A percentile compares a stretch with the other conserved stretches of the same genome.
Conservation (phyloP, 257 asterid species). For the Datura wrightii region DNA sequence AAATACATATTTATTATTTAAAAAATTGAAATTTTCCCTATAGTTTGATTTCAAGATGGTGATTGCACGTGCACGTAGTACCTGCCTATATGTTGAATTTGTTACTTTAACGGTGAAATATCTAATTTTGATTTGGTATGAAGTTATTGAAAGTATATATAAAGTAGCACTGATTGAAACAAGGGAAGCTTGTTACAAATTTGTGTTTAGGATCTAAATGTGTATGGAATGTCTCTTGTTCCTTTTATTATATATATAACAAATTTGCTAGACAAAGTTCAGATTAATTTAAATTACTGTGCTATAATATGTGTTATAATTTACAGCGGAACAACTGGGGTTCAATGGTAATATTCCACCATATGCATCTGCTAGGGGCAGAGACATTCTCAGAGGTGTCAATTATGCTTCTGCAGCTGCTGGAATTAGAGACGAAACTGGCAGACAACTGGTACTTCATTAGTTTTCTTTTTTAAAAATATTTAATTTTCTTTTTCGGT, state of each 20-base stretch:
- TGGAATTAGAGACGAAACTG: constrained; percentile 53
- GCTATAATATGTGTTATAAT: background rate
- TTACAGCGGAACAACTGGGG: constrained; percentile 48
- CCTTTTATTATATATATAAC: background rate
- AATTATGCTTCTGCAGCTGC: constrained; percentile 60
- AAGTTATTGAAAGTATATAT: background rate
- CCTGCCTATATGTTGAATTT: background rate
- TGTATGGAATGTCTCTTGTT: background rate
- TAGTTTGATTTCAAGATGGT: background rate
- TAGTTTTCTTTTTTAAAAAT: too few species aligned
- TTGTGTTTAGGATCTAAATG: background rate
- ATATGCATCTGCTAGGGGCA: constrained; percentile 43
- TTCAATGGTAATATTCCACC: constrained; percentile 47
- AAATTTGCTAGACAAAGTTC: background rate
- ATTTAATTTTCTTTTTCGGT: background rate
- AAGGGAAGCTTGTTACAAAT: background rate
- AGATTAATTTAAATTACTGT: background rate
- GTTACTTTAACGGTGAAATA: background rate
- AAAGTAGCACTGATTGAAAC: background rate
- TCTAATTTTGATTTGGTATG: background rate
- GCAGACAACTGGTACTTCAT: constrained; percentile 35
- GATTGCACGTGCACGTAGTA: background rate
- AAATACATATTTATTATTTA: too few species aligned
- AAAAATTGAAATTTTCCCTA: background rate
- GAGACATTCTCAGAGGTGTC: constrained; percentile 46